These are phyloP conservation scores for Gossypium ekmanianum DNA, from an alignment of 345 rosid species.

Conservation along the genomic window DNA sequence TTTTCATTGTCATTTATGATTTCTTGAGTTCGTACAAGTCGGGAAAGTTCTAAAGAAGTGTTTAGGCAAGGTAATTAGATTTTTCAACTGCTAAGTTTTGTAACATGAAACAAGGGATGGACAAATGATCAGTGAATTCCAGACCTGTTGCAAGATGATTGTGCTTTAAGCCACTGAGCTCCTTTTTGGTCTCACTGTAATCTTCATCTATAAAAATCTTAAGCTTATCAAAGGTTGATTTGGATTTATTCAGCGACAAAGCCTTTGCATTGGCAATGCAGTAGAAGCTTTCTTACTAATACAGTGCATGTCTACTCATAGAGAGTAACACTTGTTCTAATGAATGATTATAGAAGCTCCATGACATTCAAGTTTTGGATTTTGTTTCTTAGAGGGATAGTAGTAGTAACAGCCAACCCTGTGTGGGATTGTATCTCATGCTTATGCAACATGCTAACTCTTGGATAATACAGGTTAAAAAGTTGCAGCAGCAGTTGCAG, in stretches of 20 bases:
- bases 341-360: not conserved
- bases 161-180: not conserved
- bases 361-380: not conserved
- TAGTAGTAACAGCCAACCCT: not conserved
- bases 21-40: not conserved
- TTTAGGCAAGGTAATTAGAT: not conserved
- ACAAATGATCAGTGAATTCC: too few species aligned
- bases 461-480: constrained; percentile 51
- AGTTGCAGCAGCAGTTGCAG: constrained; percentile 64
- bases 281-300: not conserved
- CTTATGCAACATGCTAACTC: constrained; percentile 6
- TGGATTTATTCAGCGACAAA: not conserved
- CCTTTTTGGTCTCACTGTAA: not conserved
- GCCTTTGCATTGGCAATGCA: not conserved
- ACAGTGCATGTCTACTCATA: not conserved
- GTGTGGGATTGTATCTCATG: constrained; percentile 5
- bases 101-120: too few species aligned
- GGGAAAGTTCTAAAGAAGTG: not conserved
- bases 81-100: not conserved
- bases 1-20: constrained; percentile 10
- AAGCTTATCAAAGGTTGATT: not conserved
- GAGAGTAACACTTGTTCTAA: not conserved
- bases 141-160: not conserved
- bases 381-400: not conserved
- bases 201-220: not conserved